phyloP scores from a whole-genome alignment of 192 early-diverging fungal species.

The Coemansia sp. region DNA sequence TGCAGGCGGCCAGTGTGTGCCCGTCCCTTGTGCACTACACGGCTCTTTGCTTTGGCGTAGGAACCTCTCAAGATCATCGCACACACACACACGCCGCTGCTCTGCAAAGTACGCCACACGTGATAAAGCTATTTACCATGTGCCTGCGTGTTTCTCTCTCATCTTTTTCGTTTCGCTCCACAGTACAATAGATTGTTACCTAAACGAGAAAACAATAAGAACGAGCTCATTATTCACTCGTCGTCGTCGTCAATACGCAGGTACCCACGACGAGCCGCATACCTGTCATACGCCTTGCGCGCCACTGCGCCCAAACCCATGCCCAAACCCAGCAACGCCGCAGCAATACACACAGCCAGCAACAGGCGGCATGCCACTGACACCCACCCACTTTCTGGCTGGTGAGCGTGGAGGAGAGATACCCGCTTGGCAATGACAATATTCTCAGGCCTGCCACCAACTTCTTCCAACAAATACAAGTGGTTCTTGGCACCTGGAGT shows the following conservation, averaged over 20 bases:
- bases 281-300: not conserved
- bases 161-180: too few species aligned
- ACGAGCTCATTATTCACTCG: not conserved
- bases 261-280: constrained; percentile 18
- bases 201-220: not conserved
- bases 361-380: not conserved
- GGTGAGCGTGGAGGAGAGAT: not conserved
- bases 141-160: not conserved
- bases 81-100: too few species aligned
- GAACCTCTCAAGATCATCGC: too few species aligned
- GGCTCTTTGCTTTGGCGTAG: too few species aligned
- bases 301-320: not conserved
- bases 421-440: constrained; percentile 28
- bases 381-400: not conserved
- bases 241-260: constrained; percentile 1
- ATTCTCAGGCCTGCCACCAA: constrained; percentile 28
- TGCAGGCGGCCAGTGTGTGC: too few species aligned
- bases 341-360: constrained; percentile 4
- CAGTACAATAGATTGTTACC: not conserved
- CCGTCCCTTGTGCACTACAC: not conserved
- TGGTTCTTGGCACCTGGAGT: constrained; percentile 2
- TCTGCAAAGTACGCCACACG: too few species aligned
- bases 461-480: constrained; percentile 41
- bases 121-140: not conserved
- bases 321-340: not conserved